Evolutionary conservation across 192 early-diverging fungal genomes (phyloP), one percentile per base, ranked within the genome.

Genomic region (Rhizoclosmatium sp.): DNA sequence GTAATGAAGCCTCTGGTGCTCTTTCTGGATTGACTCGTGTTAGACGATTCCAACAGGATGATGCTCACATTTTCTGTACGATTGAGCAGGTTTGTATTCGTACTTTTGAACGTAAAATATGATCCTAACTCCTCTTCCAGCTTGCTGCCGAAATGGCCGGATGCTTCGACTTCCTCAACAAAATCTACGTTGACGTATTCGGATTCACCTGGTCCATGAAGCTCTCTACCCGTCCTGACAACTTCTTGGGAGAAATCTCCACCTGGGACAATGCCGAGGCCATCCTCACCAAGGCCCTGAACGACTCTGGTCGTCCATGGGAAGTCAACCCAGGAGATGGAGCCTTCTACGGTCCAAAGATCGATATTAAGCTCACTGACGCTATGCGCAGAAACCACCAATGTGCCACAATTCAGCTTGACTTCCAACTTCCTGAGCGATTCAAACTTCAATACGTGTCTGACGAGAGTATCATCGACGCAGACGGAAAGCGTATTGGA

Each of bases 281-380:
- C 69, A 88, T 93, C 76, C 88, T 99, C 47, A 87, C 87, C 21
- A 87, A 90, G 65, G 91, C 95, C 14, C 86, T 99, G 65, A 88
- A 94, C 81, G 87, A 90, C 58, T 96, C 94, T 86, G 94, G 93
- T 48, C 71, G 87, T 41, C 83, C 84, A 39, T 99, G 98, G 98
- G 90, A 91, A 79, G 62, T 98, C 62, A 95, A 98, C 84, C 93
- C 92, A 7, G 95, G 95, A 75, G 98, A 99, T 86, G 98, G 98
- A 56, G 98, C 98, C 31, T 99, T 99, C 91, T 99, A 99, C 84
- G 98, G 98, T n/a, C 98, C 98, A 82, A 99, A 99, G 93, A 95
- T 99, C 81, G 98, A 99, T 86, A 98, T 99, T 83, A 92, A 91
- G 48, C 94, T 99, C 81, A 87, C 92, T 12, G 98, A 99, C 84